Evolutionary conservation across 768 basidiomycete species (phyloP).

Genomic region (Termitomyces sp.): DNA sequence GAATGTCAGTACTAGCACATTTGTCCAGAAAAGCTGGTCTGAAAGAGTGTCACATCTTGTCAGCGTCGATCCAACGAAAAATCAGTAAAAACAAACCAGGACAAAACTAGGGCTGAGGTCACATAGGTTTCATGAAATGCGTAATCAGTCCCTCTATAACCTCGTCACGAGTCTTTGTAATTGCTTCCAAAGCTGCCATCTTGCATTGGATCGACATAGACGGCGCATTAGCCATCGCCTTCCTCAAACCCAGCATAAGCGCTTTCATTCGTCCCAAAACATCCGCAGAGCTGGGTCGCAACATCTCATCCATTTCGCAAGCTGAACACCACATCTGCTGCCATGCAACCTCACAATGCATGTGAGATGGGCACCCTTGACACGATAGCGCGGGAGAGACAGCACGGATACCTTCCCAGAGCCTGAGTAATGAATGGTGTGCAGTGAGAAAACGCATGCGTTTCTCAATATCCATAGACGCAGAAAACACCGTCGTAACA

Average conservation of each 20-base stretch:
- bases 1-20: background rate
- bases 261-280: conserved; percentile 54
- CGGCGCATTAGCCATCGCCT: conserved; percentile 28
- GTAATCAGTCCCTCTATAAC: conserved; percentile 34
- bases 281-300: conserved; percentile 44
- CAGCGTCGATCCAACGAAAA: background rate
- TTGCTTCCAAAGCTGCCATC: conserved; percentile 40
- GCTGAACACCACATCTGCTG: conserved; percentile 48
- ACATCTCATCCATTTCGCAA: conserved; percentile 41
- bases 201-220: conserved; percentile 38
- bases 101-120: no score
- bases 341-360: conserved; percentile 48
- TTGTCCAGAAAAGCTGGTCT: background rate
- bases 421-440: conserved; percentile 46
- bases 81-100: background rate
- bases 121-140: conserved; percentile 29
- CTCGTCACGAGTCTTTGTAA: conserved; percentile 34
- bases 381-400: conserved; percentile 40
- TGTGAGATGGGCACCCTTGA: conserved; percentile 44
- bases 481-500: conserved; percentile 24
- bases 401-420: conserved; percentile 51
- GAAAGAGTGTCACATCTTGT: background rate
- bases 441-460: conserved; percentile 55
- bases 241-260: conserved; percentile 36
- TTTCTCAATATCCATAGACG: conserved; percentile 26